These are phyloP conservation scores for Plasmopara viticola DNA, from an alignment of 352 stramenopile genomes.

Conservation along the genomic window DNA sequence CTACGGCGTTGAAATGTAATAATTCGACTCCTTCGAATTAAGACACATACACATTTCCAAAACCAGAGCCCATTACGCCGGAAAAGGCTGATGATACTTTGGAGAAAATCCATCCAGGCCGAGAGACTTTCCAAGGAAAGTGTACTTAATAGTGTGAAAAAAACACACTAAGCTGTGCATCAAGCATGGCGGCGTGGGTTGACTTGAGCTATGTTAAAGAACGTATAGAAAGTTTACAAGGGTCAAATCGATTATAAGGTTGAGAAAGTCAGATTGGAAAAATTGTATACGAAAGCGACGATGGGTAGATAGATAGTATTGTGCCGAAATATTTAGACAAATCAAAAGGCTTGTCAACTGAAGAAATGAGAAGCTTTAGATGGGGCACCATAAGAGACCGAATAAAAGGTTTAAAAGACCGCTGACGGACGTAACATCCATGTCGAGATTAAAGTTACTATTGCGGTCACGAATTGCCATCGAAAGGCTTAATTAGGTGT, in stretches of 20 bases:
- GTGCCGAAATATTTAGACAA: neutral
- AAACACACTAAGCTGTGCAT: neutral
- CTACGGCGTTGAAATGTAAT: neutral
- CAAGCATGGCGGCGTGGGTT: neutral
- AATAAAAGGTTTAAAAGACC: too few species aligned
- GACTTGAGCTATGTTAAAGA: neutral
- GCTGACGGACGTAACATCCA: neutral
- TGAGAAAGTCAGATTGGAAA: constrained; percentile 3
- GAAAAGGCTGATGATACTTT: constrained; percentile 2
- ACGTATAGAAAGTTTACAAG: neutral
- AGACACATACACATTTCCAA: neutral
- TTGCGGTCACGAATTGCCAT: constrained; percentile 1
- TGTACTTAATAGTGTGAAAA: neutral
- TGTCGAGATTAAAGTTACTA: constrained; percentile 6
- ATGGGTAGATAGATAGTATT: constrained; percentile 2
- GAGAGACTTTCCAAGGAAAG: neutral
- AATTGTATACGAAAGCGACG: constrained; percentile 3
- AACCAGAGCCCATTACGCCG: neutral
- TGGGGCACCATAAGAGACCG: too few species aligned
- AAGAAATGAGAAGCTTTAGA: constrained; percentile 2
- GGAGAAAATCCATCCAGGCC: neutral
- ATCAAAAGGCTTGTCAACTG: constrained; percentile 3
- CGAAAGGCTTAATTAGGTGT: neutral
- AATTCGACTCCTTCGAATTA: neutral
- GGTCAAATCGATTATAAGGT: constrained; percentile 6